These are phyloP conservation scores for Paxillus rubicundulus DNA, from an alignment of 768 basidiomycete genomes.

Conservation along the genomic window DNA sequence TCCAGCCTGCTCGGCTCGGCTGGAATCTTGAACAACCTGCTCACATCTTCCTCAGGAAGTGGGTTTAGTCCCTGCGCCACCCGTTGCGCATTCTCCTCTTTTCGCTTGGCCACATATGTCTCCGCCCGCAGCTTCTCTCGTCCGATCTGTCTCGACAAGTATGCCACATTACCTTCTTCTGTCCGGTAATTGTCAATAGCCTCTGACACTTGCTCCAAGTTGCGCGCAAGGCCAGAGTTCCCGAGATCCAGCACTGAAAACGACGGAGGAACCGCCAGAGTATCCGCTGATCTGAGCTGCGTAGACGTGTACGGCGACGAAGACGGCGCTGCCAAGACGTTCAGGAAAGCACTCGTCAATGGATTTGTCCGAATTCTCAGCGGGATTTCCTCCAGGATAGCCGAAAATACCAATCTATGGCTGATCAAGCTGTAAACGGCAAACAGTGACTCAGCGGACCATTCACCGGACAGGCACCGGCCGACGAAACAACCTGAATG, in stretches of 20 bases:
- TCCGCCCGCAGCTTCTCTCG: conserved; percentile 83
- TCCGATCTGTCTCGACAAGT: conserved; percentile 82
- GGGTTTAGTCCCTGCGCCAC: conserved; percentile 82
- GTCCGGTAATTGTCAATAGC: conserved; percentile 82
- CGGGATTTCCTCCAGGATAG: conserved; percentile 83
- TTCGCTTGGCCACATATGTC: conserved; percentile 74
- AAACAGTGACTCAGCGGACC: not conserved
- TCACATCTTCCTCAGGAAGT: conserved; percentile 83
- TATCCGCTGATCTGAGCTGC: conserved; percentile 38
- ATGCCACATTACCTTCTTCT: conserved; percentile 91
- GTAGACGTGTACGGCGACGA: conserved; percentile 36
- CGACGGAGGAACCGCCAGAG: conserved; percentile 51
- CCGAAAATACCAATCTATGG: conserved; percentile 81
- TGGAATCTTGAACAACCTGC: conserved; percentile 83
- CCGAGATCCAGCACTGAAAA: conserved; percentile 73
- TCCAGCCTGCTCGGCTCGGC: conserved; percentile 86
- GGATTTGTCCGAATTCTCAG: conserved; percentile 81
- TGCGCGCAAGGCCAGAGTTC: conserved; percentile 63
- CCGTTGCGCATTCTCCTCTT: conserved; percentile 81
- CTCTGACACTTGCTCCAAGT: conserved; percentile 83
- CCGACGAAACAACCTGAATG: not conserved
- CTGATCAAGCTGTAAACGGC: conserved; percentile 59
- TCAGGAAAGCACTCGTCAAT: conserved; percentile 75
- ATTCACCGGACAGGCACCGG: not conserved
- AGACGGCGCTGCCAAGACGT: conserved; percentile 50